Evolutionary conservation across 345 rosid species (phyloP), one percentile per base, ranked within the genome.

Genomic region (Moringa oleifera): DNA sequence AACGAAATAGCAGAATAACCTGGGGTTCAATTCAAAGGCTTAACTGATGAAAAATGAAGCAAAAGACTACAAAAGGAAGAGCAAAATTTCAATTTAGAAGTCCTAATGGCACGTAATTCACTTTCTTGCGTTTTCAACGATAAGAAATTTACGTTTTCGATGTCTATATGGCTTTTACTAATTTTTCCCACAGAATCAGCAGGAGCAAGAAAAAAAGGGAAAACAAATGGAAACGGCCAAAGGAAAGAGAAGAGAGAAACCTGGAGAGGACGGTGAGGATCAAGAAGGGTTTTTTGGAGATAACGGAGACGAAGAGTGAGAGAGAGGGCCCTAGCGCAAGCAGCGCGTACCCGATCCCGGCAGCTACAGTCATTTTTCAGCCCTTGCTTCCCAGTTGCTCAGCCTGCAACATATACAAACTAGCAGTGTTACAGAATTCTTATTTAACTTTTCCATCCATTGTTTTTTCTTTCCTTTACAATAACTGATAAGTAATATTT

Each of bases 241-340:
- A 41, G 6, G 57, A 37, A 33, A n/a, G 57, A 36, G 58, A 28
- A 25, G 58, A 53, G 23, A 61, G 53, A 62, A 61, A 94, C 99
- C 97, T 94, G 73, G 89, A 90, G 82, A 94, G 97, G 45, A 94
- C 79, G 41, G 92, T 88, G 77, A 94, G 95, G 77, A 94, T 86
- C 64, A 94, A 73, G 71, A 90, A 90, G 51, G 99, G 97, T 71
- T 87, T 88, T 67, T 80, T 90, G 80, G 99, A 87, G 81, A 94
- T 81, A 64, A 88, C 91, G 37, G 97, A 73, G 81, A 89, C 68
- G 86, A 94, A 94, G 54, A 94, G 82, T 25, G 89, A 76, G 64
- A 94, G 85, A 59, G 97, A 85, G 3, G 97, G 96, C 41, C 99
- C 99, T 22, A 94, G 67, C 23, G 97, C 97, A 17, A 90, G 45